Base-by-base conservation (phyloP, 2,329 filamentous ascomycete genomes). In the Metarhizium rileyi region DNA sequence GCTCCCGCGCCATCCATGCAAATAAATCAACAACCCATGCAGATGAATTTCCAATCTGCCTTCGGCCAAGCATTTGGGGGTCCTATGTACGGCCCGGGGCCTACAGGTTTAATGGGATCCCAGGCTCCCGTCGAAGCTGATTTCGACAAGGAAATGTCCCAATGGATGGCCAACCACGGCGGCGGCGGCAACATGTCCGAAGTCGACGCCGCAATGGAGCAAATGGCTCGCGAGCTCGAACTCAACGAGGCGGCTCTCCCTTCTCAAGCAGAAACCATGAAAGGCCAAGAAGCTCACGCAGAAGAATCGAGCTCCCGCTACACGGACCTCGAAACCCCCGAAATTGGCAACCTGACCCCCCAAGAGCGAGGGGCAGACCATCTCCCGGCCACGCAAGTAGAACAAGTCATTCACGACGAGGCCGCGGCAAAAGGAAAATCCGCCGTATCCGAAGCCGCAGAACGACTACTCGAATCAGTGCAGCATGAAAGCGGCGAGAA, bases 401-500 rank as follows among this genome's bases (percentile, higher is more conserved):
- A 57, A 3, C 49, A 53, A 0, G 51, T 52, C 3, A 36, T 45
- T 22, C 23, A 52, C 18, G 23, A 44, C 4, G 52, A 57, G 2
- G 50, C 53, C 10, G 53, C 47, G 3, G 22, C 52, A 28, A 61
- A 60, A 44, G 49, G 53, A 47, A 66, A 64, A 38, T 67, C 66
- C 1, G 68, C 67, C 22, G 66, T 73, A 2, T 66, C 70, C 2
- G 67, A 71, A 50, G 70, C 70, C 0, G 70, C 70, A 6, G 64
- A 69, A 52, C 63, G 67, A 22, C 65, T 73, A 1, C 62, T 73
- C 33, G 66, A 71, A 44, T 66, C 67, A 2, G 70, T 73, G 23
- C 61, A 70, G 54, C 70, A 73, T 47, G 70, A 73, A 52, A 60
- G 63, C 42, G 69, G 69, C 40, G 70, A 72, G 8, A 73, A 73